Evolutionary conservation across 176 grass and related monocot species (phyloP), one percentile per base, ranked within the genome.

Genomic region (Chrysopogon serrulatus): DNA sequence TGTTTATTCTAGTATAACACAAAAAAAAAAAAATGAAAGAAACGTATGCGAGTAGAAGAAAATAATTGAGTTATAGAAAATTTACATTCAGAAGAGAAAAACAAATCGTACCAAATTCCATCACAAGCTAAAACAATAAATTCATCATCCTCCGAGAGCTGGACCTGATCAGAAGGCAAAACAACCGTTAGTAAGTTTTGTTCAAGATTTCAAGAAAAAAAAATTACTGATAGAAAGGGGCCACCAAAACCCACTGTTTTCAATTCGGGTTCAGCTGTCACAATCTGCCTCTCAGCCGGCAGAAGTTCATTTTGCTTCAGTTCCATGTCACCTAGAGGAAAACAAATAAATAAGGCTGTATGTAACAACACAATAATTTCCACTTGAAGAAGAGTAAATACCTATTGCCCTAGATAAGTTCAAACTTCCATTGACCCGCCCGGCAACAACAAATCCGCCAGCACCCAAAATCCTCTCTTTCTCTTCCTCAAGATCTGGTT

Each of bases 121-220:
- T 96, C 96, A 68, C 93, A 99, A 45, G 96, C 96, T 69, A 99
- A 79, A 89, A 96, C 79, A 30, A 99, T 80, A 66, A 99, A 99
- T 36, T 99, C 96, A 76, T 99, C 93, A 76, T 96, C 96, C 36
- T 99, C 93, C 57, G 85, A 96, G 72, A 99, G 89, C 61, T 90
- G 83, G 56, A 96, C 86, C 96, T 99, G 84, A 66, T 66, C 49
- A 78, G 39, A 53, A 85, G 76, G 49, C 23, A 79, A 89, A 74
- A 17, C 31, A 70, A 37, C 47, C 44, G 49, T 37, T 40, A 77
- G 77, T 68, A 23, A 49, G 71, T 75, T 68, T 56, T 81, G 79
- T 65, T 63, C 15, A 35, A 37, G 48, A 39, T 76, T 60, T 63
- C 11, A 35, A 37, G 34, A 10, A 78, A 81, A 67, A 45, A 33